Evolutionary conservation across 2,329 filamentous ascomycete genomes (phyloP).

Genomic region (Pestalotiopsis sp.): DNA sequence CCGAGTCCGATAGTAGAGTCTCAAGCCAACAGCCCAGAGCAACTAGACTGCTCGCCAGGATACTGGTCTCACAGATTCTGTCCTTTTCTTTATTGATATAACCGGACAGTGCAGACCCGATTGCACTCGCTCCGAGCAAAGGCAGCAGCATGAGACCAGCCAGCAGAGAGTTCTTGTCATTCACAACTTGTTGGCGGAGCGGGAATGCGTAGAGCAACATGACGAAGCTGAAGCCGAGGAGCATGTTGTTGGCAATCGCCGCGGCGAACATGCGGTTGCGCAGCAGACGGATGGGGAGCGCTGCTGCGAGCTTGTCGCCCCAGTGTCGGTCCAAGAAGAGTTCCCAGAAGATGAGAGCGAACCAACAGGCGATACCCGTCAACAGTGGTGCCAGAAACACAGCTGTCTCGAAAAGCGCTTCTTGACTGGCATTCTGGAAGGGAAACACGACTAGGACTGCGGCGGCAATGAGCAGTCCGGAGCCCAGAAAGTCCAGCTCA

Average conservation of each 20-base stretch:
- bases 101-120: slow-evolving; percentile 45
- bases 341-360: slow-evolving; percentile 43
- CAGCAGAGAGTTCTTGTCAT: slow-evolving; percentile 44
- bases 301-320: slow-evolving; percentile 37
- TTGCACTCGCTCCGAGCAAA: slow-evolving; percentile 50
- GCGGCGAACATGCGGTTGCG: slow-evolving; percentile 47
- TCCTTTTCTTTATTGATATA: slow-evolving; percentile 43
- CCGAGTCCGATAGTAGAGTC: slow-evolving; percentile 36
- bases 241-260: slow-evolving; percentile 44
- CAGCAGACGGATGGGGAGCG: slow-evolving; percentile 51
- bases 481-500: slow-evolving; percentile 55
- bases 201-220: slow-evolving; percentile 52
- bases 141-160: slow-evolving; percentile 55
- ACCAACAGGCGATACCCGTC: slow-evolving; percentile 36
- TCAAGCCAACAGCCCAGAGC: slow-evolving; percentile 49
- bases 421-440: slow-evolving; percentile 53
- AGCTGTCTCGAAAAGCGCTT: slow-evolving; percentile 40
- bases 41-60: slow-evolving; percentile 43
- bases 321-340: slow-evolving; percentile 29
- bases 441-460: slow-evolving; percentile 59
- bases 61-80: slow-evolving; percentile 43
- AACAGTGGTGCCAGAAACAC: slow-evolving; percentile 45
- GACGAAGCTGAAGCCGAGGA: slow-evolving; percentile 53
- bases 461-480: slow-evolving; percentile 53
- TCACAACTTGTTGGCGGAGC: slow-evolving; percentile 51